phyloP scores from a whole-genome alignment of 2,329 filamentous ascomycete species.

The Aspergillus brasiliensis region DNA sequence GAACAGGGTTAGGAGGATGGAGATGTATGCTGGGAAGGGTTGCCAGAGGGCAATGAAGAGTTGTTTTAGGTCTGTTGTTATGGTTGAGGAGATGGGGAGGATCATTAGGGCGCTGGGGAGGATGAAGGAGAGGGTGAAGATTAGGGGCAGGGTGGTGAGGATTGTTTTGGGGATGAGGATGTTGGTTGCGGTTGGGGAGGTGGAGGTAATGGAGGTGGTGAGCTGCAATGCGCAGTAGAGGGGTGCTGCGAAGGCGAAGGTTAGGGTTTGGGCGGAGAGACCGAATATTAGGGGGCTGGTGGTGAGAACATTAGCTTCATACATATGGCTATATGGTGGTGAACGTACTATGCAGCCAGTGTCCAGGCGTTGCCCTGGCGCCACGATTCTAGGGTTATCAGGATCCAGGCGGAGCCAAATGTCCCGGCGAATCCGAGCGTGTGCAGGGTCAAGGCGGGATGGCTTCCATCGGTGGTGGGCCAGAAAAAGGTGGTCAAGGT shows the following conservation, averaged over 20 bases:
- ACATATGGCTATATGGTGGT: slow-evolving; percentile 3
- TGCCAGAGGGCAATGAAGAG: slow-evolving; percentile 54
- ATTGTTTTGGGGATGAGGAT: slow-evolving; percentile 36
- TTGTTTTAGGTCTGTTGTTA: slow-evolving; percentile 50
- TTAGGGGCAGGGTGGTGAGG: slow-evolving; percentile 41
- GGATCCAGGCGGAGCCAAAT: slow-evolving; percentile 45
- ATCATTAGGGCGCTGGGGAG: slow-evolving; percentile 49
- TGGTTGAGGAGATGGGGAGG: slow-evolving; percentile 43
- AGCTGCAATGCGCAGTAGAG: slow-evolving; percentile 49
- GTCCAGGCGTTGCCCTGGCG: slow-evolving; percentile 47
- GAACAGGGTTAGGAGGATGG: slow-evolving; percentile 40
- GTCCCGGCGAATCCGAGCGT: slow-evolving; percentile 44
- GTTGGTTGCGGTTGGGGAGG: slow-evolving; percentile 36
- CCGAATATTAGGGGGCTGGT: slow-evolving; percentile 42
- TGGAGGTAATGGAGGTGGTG: slow-evolving; percentile 43
- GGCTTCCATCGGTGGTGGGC: slow-evolving; percentile 41
- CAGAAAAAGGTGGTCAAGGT: slow-evolving; percentile 44
- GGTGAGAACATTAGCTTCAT: slow-evolving; percentile 15
- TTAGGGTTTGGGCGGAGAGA: slow-evolving; percentile 44
- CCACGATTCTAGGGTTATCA: slow-evolving; percentile 50
- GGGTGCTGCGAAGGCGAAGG: slow-evolving; percentile 49
- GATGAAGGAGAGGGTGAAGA: slow-evolving; percentile 48
- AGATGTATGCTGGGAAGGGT: slow-evolving; percentile 52
- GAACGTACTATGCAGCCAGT: slow-evolving; percentile 45
- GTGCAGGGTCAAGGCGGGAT: slow-evolving; percentile 38